A percentile compares a stretch with the other conserved stretches of the same genome.
phyloP scores from a whole-genome alignment of 345 rosid genomes.

The Dipteronia dyeriana region DNA sequence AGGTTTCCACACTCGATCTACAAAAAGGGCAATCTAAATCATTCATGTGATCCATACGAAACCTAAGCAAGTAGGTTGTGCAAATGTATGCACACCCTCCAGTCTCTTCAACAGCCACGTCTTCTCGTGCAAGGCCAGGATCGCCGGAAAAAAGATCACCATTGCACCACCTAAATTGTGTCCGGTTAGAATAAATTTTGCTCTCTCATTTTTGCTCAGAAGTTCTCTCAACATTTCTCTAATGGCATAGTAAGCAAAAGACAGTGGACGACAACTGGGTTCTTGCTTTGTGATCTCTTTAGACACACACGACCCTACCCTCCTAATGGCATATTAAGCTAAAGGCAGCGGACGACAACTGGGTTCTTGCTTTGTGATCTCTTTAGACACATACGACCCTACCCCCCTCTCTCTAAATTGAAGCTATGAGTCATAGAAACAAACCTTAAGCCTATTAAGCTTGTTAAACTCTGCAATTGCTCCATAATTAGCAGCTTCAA shows the following conservation, averaged over 20 bases:
- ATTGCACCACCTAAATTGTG: conserved; percentile 82
- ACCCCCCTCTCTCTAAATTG: too few relatives aligned
- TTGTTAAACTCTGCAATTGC: too few relatives aligned
- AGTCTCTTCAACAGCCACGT: conserved; percentile 47
- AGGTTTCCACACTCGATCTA: too few relatives aligned
- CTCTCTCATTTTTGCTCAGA: conserved; percentile 26
- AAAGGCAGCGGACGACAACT: too few relatives aligned
- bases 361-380: too few relatives aligned
- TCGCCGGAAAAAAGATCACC: conserved; percentile 62
- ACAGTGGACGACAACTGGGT: conserved; percentile 22
- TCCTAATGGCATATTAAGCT: conserved; percentile 16
- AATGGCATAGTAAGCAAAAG: conserved; percentile 62
- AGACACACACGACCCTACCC: conserved; percentile 59
- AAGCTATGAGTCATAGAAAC: too few relatives aligned
- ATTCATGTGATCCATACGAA: too few relatives aligned
- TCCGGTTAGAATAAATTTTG: conserved; percentile 60
- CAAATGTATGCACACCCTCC: conserved; percentile 66
- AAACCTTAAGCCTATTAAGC: too few relatives aligned
- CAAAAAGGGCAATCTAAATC: too few relatives aligned
- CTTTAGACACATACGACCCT: too few relatives aligned
- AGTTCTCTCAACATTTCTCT: conserved; percentile 48
- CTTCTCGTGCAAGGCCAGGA: conserved; percentile 55
- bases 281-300: conserved; percentile 27
- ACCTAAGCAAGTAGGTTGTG: too few relatives aligned
- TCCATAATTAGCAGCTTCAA: too few relatives aligned